Evolutionary conservation across 2,329 filamentous ascomycete genomes (phyloP).

Genomic region (Claviceps sp.): DNA sequence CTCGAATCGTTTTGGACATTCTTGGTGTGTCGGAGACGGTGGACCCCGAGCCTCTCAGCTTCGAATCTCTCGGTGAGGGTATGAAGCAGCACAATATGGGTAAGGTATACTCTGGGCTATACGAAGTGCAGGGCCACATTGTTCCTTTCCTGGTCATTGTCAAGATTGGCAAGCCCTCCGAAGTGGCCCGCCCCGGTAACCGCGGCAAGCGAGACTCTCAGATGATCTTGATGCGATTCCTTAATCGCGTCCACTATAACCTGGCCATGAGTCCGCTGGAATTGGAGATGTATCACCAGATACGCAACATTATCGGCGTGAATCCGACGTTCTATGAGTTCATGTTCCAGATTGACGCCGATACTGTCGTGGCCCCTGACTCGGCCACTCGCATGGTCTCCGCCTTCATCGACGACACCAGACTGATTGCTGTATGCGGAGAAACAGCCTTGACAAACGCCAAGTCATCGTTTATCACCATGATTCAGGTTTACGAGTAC

Average conservation of each 20-base stretch:
- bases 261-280: slow-evolving; percentile 91
- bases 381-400: slow-evolving; percentile 86
- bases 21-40: slow-evolving; percentile 86
- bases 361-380: slow-evolving; percentile 84
- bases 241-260: slow-evolving; percentile 98
- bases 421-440: slow-evolving; percentile 86
- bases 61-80: slow-evolving; percentile 90
- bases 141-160: slow-evolving; percentile 95
- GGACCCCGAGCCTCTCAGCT: slow-evolving; percentile 90
- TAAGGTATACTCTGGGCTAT: slow-evolving; percentile 94
- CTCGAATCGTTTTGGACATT: slow-evolving; percentile 92
- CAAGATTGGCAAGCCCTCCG: slow-evolving; percentile 95
- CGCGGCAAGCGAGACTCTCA: slow-evolving; percentile 99
- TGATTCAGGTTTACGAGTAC: slow-evolving; percentile 99
- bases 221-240: slow-evolving; percentile 96
- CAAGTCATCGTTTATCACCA: slow-evolving; percentile 86
- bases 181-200: slow-evolving; percentile 89
- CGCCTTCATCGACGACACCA: slow-evolving; percentile 80
- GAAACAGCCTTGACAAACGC: slow-evolving; percentile 90
- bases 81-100: slow-evolving; percentile 99
- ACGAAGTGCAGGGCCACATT: slow-evolving; percentile 95
- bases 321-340: slow-evolving; percentile 98
- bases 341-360: slow-evolving; percentile 90
- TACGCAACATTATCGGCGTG: slow-evolving; percentile 95
- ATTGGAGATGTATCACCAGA: slow-evolving; percentile 96